Evolutionary conservation across 129 eudicot genomes (phyloP).

Genomic region (Lactuca saligna): DNA sequence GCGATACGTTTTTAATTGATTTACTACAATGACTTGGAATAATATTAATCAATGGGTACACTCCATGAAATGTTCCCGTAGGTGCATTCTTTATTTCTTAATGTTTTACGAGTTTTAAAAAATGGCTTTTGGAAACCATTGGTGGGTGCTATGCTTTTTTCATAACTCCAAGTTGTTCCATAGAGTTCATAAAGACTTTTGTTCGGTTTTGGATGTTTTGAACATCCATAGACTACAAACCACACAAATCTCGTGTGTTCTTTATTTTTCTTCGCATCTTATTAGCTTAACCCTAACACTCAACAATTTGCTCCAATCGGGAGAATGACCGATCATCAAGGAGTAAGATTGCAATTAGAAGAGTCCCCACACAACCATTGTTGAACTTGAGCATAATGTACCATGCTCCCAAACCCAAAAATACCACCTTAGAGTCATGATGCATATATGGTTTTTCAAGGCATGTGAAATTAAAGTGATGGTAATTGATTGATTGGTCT

Average conservation of each 20-base stretch:
- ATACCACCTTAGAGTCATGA: neutral
- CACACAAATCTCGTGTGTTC: neutral
- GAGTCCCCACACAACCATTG: neutral
- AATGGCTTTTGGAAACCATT: too few relatives aligned
- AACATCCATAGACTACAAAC: too few relatives aligned
- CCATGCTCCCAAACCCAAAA: neutral
- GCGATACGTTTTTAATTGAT: too few relatives aligned
- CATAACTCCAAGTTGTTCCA: too few relatives aligned
- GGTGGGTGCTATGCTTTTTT: too few relatives aligned
- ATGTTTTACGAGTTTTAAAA: too few relatives aligned
- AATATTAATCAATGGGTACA: too few relatives aligned
- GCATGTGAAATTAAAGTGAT: neutral
- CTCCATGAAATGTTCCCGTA: too few relatives aligned
- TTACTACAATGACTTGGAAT: too few relatives aligned
- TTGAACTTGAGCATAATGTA: neutral
- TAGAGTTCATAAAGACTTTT: too few relatives aligned
- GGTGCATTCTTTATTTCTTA: too few relatives aligned
- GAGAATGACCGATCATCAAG: neutral
- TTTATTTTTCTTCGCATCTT: neutral
- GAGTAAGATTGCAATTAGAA: neutral
- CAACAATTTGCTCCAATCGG: neutral
- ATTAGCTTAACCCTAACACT: neutral
- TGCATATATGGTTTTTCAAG: neutral
- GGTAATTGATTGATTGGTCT: constrained; percentile 28
- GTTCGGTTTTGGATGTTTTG: too few relatives aligned